Evolutionary conservation across 31 red algal species (phyloP), one percentile per base, ranked within the genome.

Genomic region (Odonthalia washingtoniensis): DNA sequence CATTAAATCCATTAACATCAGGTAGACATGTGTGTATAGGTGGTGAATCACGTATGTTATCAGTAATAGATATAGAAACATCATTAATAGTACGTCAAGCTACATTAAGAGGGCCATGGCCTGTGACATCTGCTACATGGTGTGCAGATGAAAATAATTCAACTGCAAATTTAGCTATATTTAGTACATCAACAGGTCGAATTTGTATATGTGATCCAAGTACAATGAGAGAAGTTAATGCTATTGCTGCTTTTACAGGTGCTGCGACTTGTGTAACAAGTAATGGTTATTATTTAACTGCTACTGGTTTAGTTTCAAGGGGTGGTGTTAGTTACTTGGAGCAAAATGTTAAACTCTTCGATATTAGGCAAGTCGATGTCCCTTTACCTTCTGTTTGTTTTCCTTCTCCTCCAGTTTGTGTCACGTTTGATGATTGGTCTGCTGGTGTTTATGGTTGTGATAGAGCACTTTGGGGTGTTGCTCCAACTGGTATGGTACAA

Each of bases 11-110:
- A 5, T 43, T 86, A 40, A n/a, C n/a, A n/a, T 86, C 81, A 68
- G 92, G 89, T 66, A 85, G 57, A 24, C 92, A 94, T 65, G 92
- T 94, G 4, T 94, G 92, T 80, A 82, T 94, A 40, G 92, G 92
- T 37, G 92, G 92, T 37, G 92, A 89, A 35, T 89, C 86, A 33
- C 86, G 80, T 4, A 94, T 89, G 92, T 74, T 94, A 24, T 85
- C 92, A 12, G 66, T 94, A 34, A 73, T 94, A 16, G 92, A 94
- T 65, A 36, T 87, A 27, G 63, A 89, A 66, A 61, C 82, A 18
- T 30, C 87, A 65, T 64, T 85, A 65, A 94, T 94, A 44, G 52
- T 94, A 45, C 80, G 92, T 30, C 92, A 94, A 64, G 94, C 88
- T 35, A 85, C 88, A 2, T 61, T 89, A 33, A 62, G 83, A 17